These are phyloP conservation scores for Paracamarosporium sp. DNA, from an alignment of 2,329 filamentous ascomycete species.

Conservation along the genomic window DNA sequence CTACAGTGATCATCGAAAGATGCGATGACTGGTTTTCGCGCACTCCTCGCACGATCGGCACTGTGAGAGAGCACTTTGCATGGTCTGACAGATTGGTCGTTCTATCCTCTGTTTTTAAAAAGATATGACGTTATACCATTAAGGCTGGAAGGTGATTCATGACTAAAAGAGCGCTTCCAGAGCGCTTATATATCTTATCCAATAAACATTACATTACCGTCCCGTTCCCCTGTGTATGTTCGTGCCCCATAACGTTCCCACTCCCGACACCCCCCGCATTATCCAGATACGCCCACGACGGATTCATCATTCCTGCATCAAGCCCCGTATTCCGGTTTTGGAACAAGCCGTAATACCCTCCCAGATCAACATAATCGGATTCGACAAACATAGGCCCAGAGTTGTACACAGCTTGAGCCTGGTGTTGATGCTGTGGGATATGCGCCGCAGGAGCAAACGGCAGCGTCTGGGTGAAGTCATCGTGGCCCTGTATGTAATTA, in stretches of 20 bases:
- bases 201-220: conserved; percentile 2
- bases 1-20: too few species aligned
- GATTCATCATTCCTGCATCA: background rate
- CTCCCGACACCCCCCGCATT: background rate
- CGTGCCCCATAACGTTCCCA: background rate
- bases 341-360: conserved; percentile 17
- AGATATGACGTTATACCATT: background rate
- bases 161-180: background rate
- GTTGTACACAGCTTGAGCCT: background rate
- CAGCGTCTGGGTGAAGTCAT: background rate
- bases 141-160: background rate
- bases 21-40: too few species aligned
- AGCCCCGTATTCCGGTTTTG: conserved; percentile 5
- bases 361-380: conserved; percentile 13
- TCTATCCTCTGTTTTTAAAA: background rate
- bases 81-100: too few species aligned
- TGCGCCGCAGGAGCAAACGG: background rate
- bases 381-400: background rate
- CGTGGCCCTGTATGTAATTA: background rate
- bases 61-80: too few species aligned
- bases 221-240: background rate
- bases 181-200: background rate
- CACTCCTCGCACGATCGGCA: too few species aligned
- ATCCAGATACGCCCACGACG: conserved; percentile 9
- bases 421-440: background rate